Evolutionary conservation across 78 protist genomes (phyloP).

Genomic region (Protostelium mycophagum): DNA sequence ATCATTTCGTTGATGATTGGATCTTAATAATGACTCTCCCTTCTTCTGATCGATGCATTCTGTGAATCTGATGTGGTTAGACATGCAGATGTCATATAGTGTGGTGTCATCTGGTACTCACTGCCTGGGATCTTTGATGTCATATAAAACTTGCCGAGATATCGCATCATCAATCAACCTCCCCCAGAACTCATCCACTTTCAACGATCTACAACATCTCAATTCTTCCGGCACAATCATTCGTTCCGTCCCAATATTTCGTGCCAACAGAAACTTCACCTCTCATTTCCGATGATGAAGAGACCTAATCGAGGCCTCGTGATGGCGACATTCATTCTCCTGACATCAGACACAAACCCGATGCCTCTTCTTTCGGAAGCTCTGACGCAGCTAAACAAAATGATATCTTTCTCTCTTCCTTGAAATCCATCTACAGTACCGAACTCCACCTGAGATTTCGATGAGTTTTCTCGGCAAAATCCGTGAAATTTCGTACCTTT

Average conservation of each 20-base stretch:
- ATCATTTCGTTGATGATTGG: too few species aligned
- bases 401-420: slow-evolving; percentile 82
- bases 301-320: slow-evolving; percentile 73
- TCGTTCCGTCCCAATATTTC: too few species aligned
- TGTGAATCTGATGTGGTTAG: not conserved
- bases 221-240: not conserved
- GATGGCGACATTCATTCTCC: slow-evolving; percentile 89
- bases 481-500: too few species aligned
- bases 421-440: slow-evolving; percentile 69
- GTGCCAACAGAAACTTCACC: not conserved
- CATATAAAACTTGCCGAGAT: not conserved
- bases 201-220: slow-evolving; percentile 11
- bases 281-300: slow-evolving; percentile 53
- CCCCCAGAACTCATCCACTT: slow-evolving; percentile 37
- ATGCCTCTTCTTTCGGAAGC: slow-evolving; percentile 41
- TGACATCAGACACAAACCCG: slow-evolving; percentile 80
- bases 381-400: slow-evolving; percentile 81
- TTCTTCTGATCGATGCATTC: too few species aligned
- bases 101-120: not conserved
- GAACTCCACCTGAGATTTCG: slow-evolving; percentile 22
- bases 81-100: not conserved
- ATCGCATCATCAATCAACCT: slow-evolving; percentile 24
- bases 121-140: not conserved
- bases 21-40: too few species aligned
- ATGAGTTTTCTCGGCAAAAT: not conserved